Conservation (phyloP, 1,139 yeast species). For the Pichia sp. region DNA sequence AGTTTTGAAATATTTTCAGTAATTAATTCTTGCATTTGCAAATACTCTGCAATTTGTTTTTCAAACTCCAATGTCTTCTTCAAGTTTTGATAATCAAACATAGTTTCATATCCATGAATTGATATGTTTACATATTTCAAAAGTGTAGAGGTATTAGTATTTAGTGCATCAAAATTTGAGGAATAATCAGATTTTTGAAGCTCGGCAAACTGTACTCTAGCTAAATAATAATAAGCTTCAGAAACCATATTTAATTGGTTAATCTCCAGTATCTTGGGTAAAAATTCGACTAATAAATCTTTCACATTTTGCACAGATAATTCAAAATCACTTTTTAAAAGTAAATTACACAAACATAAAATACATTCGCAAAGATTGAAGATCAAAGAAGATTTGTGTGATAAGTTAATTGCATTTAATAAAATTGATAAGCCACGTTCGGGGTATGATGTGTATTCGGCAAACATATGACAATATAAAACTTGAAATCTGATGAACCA, state of each 20-base stretch:
- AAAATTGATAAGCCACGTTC: slow-evolving; percentile 40
- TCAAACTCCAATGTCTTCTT: slow-evolving; percentile 29
- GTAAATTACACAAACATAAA: slow-evolving; percentile 34
- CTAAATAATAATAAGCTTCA: slow-evolving; percentile 35
- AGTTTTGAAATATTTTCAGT: background rate
- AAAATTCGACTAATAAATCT: slow-evolving; percentile 32
- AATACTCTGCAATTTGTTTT: slow-evolving; percentile 23
- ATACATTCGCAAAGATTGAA: slow-evolving; percentile 38
- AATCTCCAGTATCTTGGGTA: slow-evolving; percentile 38
- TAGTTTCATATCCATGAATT: slow-evolving; percentile 39
- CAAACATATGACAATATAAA: slow-evolving; percentile 38
- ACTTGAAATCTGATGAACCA: slow-evolving; percentile 40
- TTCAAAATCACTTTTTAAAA: slow-evolving; percentile 32
- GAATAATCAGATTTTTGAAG: background rate
- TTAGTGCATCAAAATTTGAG: slow-evolving; percentile 8
- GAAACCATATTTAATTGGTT: slow-evolving; percentile 34
- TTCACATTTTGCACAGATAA: slow-evolving; percentile 33
- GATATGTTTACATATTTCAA: slow-evolving; percentile 37
- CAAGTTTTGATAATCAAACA: slow-evolving; percentile 34
- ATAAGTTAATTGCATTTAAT: slow-evolving; percentile 39
- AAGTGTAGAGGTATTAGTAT: slow-evolving; percentile 20
- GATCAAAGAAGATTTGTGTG: slow-evolving; percentile 38
- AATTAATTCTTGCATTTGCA: background rate
- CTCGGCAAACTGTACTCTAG: slow-evolving; percentile 25
- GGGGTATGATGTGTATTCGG: slow-evolving; percentile 33